Percentiles rank a stretch among this genome's conserved stretches.
Evolutionary conservation across 1,139 yeast species (phyloP).

Genomic region (Scheffersomyces quercinus): DNA sequence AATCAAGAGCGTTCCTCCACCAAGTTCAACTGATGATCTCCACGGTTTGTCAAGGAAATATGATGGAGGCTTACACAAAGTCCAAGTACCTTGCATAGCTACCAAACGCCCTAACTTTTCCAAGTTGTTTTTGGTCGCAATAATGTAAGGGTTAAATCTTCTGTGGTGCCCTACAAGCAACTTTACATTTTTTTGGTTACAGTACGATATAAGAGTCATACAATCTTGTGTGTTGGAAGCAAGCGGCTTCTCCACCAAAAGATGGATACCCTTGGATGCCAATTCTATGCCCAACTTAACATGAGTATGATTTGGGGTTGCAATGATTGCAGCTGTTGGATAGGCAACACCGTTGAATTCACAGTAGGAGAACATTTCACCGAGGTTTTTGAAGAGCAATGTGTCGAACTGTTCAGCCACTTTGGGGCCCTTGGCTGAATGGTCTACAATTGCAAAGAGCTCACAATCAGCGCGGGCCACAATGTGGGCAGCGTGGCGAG

Average conservation of each 20-base stretch:
- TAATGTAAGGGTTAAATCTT: slow-evolving; percentile 44
- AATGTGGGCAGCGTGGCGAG: slow-evolving; percentile 25
- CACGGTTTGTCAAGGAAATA: slow-evolving; percentile 42
- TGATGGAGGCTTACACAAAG: slow-evolving; percentile 35
- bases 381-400: slow-evolving; percentile 27
- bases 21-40: slow-evolving; percentile 34
- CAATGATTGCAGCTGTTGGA: slow-evolving; percentile 45
- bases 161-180: slow-evolving; percentile 47
- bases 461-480: slow-evolving; percentile 25
- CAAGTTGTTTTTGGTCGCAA: slow-evolving; percentile 34
- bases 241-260: slow-evolving; percentile 44
- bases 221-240: slow-evolving; percentile 40
- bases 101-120: slow-evolving; percentile 30
- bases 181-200: slow-evolving; percentile 25
- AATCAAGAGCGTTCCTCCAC: slow-evolving; percentile 43
- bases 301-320: slow-evolving; percentile 47
- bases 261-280: slow-evolving; percentile 36
- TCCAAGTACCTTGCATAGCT: slow-evolving; percentile 46
- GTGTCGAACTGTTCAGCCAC: slow-evolving; percentile 29
- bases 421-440: slow-evolving; percentile 38
- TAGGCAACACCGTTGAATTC: slow-evolving; percentile 20
- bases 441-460: slow-evolving; percentile 40
- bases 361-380: slow-evolving; percentile 29
- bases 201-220: slow-evolving; percentile 29
- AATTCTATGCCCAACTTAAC: slow-evolving; percentile 33